Evolutionary conservation across 2,329 filamentous ascomycete genomes (phyloP).

Genomic region (Stenocarpella maydis): DNA sequence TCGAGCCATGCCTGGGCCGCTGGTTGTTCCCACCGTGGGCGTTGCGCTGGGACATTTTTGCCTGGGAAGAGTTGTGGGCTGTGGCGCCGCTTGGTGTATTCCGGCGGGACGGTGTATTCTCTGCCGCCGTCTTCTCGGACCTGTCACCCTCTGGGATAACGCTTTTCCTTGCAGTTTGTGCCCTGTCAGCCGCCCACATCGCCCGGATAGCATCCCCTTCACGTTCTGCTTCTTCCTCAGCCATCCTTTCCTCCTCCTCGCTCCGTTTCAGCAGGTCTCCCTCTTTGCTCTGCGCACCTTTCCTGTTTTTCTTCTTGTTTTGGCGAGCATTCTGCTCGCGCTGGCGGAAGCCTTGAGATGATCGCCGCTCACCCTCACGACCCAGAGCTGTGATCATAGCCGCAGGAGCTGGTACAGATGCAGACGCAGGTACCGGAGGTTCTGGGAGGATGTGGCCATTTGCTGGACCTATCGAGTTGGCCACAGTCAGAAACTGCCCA

Average conservation of each 20-base stretch:
- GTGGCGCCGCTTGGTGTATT: neutral
- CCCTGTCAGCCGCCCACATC: conserved; percentile 46
- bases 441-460: neutral
- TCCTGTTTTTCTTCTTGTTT: conserved; percentile 37
- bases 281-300: conserved; percentile 29
- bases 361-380: conserved; percentile 34
- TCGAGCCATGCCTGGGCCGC: conserved; percentile 28
- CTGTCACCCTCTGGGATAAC: conserved; percentile 40
- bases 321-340: conserved; percentile 29
- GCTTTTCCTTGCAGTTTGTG: conserved; percentile 38
- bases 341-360: conserved; percentile 34
- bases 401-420: neutral
- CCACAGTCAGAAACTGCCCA: neutral
- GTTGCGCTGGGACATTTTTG: conserved; percentile 1
- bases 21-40: neutral
- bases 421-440: neutral
- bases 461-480: neutral
- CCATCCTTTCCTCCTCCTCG: conserved; percentile 39
- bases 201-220: conserved; percentile 44
- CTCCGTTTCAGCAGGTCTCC: conserved; percentile 24
- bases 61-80: neutral
- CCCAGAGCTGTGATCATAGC: conserved; percentile 4
- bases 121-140: conserved; percentile 26
- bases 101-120: conserved; percentile 8
- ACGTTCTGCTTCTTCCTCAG: conserved; percentile 42